Conservation (phyloP, 2,329 filamentous ascomycete species). For the Penicillium sp. region DNA sequence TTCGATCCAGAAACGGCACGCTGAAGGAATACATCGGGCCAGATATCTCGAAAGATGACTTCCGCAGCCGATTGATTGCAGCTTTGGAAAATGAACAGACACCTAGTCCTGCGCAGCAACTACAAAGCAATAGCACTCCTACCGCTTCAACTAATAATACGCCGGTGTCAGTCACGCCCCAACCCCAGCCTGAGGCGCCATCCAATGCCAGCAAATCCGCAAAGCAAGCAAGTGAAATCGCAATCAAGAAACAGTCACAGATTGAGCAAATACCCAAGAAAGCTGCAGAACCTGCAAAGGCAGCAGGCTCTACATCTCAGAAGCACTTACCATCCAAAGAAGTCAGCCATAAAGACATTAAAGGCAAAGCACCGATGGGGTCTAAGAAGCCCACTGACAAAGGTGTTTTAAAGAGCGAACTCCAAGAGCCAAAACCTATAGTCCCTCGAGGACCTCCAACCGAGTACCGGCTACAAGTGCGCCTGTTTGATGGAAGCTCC, state of each 20-base stretch:
- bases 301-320: conserved; percentile 50
- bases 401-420: conserved; percentile 3
- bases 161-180: conserved; percentile 16
- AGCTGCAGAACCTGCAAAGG: conserved; percentile 41
- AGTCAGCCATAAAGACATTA: conserved; percentile 59
- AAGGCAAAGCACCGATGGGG: conserved; percentile 26
- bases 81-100: conserved; percentile 38
- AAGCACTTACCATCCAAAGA: conserved; percentile 63
- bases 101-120: not conserved
- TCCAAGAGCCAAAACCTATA: conserved; percentile 16
- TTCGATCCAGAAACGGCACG: conserved; percentile 62
- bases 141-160: conserved; percentile 7
- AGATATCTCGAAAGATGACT: conserved; percentile 65
- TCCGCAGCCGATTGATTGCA: conserved; percentile 56
- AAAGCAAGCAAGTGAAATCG: conserved; percentile 1
- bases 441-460: conserved; percentile 24
- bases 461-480: conserved; percentile 68
- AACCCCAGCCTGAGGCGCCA: conserved; percentile 10
- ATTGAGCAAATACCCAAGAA: not conserved
- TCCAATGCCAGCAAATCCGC: not conserved
- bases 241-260: conserved; percentile 2
- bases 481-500: conserved; percentile 80
- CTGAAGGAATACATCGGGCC: conserved; percentile 73
- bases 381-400: conserved; percentile 14
- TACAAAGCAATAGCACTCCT: conserved; percentile 4